A percentile compares a stretch with the other conserved stretches of the same genome.
phyloP scores from a whole-genome alignment of 1,284 basidiomycete genomes.

The Agroathelia rolfsii region DNA sequence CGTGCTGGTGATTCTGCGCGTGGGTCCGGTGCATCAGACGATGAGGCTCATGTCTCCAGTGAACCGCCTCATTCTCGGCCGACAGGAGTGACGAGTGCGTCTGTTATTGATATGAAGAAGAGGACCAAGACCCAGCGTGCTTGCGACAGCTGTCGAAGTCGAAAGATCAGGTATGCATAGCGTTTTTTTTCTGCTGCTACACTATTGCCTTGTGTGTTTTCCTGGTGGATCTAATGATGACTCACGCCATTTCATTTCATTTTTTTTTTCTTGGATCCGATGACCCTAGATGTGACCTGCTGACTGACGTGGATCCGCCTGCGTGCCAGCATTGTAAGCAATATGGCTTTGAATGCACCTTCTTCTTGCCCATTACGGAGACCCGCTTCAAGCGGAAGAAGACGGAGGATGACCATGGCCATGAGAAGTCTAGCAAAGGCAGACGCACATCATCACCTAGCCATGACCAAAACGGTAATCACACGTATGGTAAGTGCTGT shows the following conservation, averaged over 20 bases:
- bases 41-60: conserved; percentile 42
- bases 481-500: conserved; percentile 43
- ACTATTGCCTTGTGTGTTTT: conserved; percentile 4
- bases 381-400: conserved; percentile 97
- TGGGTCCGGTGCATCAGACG: conserved; percentile 40
- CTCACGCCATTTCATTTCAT: neutral
- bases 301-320: conserved; percentile 64
- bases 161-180: conserved; percentile 74
- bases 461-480: conserved; percentile 18
- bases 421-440: conserved; percentile 31
- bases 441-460: conserved; percentile 22
- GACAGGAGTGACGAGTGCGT: conserved; percentile 21
- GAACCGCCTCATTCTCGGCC: conserved; percentile 28
- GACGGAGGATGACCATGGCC: conserved; percentile 52
- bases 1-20: conserved; percentile 27
- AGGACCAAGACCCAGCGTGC: conserved; percentile 86
- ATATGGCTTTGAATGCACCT: conserved; percentile 88
- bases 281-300: conserved; percentile 62
- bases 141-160: conserved; percentile 84
- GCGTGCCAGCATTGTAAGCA: conserved; percentile 83
- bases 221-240: neutral
- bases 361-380: conserved; percentile 96
- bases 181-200: conserved; percentile 9
- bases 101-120: conserved; percentile 59
- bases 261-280: neutral